Percentiles rank a stretch among this genome's conserved stretches.
Evolutionary conservation across 1,284 basidiomycete species (phyloP).

Genomic region (Pseudomicrostroma phylloplanum): DNA sequence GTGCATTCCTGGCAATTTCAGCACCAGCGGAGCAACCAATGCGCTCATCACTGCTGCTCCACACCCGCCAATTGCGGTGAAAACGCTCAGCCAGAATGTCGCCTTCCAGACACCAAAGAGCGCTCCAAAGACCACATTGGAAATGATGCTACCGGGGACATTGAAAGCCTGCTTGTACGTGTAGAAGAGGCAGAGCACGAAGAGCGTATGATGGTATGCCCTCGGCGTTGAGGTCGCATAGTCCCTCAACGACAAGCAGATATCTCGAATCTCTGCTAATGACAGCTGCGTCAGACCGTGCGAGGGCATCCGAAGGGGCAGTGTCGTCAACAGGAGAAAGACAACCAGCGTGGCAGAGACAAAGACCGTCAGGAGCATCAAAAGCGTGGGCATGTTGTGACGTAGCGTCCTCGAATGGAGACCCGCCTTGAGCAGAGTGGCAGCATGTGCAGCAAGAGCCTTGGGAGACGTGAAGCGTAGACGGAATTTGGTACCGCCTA

Average conservation of each 20-base stretch:
- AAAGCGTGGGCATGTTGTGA: slow-evolving; percentile 34
- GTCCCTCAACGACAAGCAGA: slow-evolving; percentile 32
- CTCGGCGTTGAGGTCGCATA: slow-evolving; percentile 31
- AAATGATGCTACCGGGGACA: slow-evolving; percentile 45
- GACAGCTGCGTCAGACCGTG: slow-evolving; percentile 40
- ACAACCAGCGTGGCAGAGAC: slow-evolving; percentile 37
- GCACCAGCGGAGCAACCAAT: slow-evolving; percentile 34
- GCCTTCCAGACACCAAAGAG: slow-evolving; percentile 47
- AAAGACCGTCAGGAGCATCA: slow-evolving; percentile 33
- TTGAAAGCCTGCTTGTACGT: slow-evolving; percentile 49
- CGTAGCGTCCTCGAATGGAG: slow-evolving; percentile 25
- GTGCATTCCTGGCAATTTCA: slow-evolving; percentile 35
- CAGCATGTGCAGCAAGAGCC: background rate
- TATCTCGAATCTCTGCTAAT: slow-evolving; percentile 41
- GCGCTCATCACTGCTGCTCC: slow-evolving; percentile 43
- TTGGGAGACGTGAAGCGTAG: too few relatives aligned
- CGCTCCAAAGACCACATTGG: slow-evolving; percentile 49
- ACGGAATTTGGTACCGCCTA: background rate
- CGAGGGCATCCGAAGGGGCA: slow-evolving; percentile 42
- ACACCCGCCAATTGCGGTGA: slow-evolving; percentile 45
- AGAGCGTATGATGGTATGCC: slow-evolving; percentile 37
- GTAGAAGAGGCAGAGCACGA: slow-evolving; percentile 42
- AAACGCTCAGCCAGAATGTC: slow-evolving; percentile 38
- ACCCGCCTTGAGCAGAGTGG: slow-evolving; percentile 12
- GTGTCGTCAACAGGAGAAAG: slow-evolving; percentile 35